A percentile compares a stretch with the other conserved stretches of the same genome.
phyloP scores from a whole-genome alignment of 1,284 basidiomycete species.

The Ceratobasidium sp. region DNA sequence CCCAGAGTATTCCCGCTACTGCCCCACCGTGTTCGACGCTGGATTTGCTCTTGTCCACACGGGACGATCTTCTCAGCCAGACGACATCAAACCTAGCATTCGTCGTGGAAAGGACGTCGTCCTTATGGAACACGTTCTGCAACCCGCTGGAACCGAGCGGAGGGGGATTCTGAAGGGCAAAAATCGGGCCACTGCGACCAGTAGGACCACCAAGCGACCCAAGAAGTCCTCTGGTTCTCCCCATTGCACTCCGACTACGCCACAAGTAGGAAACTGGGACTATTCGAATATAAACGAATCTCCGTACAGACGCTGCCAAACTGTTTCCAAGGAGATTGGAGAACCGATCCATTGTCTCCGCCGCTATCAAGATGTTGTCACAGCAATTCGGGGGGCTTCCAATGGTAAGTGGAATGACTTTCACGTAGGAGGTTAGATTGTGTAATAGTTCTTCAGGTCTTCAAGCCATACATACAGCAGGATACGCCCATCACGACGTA shows the following conservation, averaged over 20 bases:
- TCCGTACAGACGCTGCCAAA: conserved; percentile 29
- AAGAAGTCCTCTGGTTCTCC: background rate
- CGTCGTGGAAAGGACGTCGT: background rate
- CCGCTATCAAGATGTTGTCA: conserved; percentile 3
- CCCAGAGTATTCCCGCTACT: background rate
- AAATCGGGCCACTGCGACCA: background rate
- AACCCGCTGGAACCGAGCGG: background rate
- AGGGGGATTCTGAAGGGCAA: background rate
- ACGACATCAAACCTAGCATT: background rate
- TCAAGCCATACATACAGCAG: background rate
- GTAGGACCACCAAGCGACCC: background rate
- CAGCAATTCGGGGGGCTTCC: conserved; percentile 4
- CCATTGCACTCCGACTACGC: background rate
- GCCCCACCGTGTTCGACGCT: background rate
- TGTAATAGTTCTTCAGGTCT: conserved; percentile 7
- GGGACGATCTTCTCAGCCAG: background rate
- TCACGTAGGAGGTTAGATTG: background rate
- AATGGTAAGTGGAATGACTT: background rate
- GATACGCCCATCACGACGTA: conserved; percentile 31
- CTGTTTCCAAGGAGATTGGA: conserved; percentile 42
- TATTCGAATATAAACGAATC: background rate
- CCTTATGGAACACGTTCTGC: background rate
- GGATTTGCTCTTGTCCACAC: conserved; percentile 3
- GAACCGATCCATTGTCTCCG: conserved; percentile 7
- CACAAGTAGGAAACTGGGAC: background rate